phyloP scores from a whole-genome alignment of 2,329 filamentous ascomycete species.

The Alternaria longipes region DNA sequence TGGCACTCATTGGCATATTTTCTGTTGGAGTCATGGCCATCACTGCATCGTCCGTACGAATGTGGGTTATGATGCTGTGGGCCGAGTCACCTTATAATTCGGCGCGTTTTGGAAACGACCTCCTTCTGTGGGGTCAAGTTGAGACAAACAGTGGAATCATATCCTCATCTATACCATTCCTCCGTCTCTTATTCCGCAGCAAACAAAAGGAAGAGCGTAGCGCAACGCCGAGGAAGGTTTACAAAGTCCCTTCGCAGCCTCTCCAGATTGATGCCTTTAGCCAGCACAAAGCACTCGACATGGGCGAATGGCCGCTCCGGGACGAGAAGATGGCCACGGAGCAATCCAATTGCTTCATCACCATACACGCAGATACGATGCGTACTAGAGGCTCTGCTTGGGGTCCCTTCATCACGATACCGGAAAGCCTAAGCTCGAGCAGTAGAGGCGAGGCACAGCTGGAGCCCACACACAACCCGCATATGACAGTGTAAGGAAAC shows the following conservation, averaged over 20 bases:
- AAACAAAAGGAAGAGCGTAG: slow-evolving; percentile 25
- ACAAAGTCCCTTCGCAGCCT: slow-evolving; percentile 24
- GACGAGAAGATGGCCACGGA: slow-evolving; percentile 6
- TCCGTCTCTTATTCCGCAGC: slow-evolving; percentile 54
- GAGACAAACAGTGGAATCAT: slow-evolving; percentile 60
- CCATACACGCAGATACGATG: slow-evolving; percentile 18
- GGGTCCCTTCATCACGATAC: slow-evolving; percentile 49
- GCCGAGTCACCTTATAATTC: slow-evolving; percentile 48
- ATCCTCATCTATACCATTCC: slow-evolving; percentile 56
- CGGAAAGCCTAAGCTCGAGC: slow-evolving; percentile 37
- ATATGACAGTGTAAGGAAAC: slow-evolving; percentile 27
- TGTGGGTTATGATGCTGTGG: slow-evolving; percentile 51
- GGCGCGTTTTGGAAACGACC: slow-evolving; percentile 46
- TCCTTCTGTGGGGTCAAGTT: slow-evolving; percentile 58
- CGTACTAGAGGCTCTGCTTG: slow-evolving; percentile 31
- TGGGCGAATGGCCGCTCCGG: slow-evolving; percentile 35
- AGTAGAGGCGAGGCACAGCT: slow-evolving; percentile 32
- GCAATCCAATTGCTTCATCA: slow-evolving; percentile 7
- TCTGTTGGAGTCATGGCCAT: slow-evolving; percentile 49
- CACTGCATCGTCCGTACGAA: slow-evolving; percentile 46
- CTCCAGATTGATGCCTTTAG: slow-evolving; percentile 13
- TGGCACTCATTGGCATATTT: slow-evolving; percentile 58
- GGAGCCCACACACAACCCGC: slow-evolving; percentile 23
- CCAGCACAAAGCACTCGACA: slow-evolving; percentile 28
- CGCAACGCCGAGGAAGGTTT: slow-evolving; percentile 18